Evolutionary conservation across 148 eudicot genomes (phyloP).

Genomic region (Simmondsia chinensis): DNA sequence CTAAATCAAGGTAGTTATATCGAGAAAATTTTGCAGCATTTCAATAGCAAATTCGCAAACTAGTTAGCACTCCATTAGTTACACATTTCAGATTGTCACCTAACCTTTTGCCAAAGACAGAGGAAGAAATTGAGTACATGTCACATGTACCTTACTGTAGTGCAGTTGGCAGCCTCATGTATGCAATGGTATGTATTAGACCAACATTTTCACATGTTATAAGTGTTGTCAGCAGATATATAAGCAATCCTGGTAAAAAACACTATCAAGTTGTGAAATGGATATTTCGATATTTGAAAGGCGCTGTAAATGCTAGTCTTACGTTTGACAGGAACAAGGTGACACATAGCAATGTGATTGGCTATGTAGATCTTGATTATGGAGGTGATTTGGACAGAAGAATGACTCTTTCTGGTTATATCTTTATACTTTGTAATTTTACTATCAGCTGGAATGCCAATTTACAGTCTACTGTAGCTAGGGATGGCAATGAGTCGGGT

Average conservation of each 20-base stretch:
- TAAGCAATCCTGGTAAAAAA: neutral
- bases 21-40: neutral
- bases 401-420: conserved; percentile 1
- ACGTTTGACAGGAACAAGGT: neutral
- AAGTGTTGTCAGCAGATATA: conserved; percentile 2
- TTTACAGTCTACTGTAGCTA: too few species aligned
- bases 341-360: neutral
- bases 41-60: neutral
- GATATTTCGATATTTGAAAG: neutral
- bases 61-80: neutral
- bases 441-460: too few species aligned
- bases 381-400: conserved; percentile 2
- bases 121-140: neutral
- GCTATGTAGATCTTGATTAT: conserved; percentile 1
- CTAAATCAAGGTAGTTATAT: neutral
- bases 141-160: too few species aligned
- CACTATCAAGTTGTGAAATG: neutral
- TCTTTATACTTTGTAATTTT: neutral
- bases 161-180: neutral
- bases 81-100: conserved; percentile 1
- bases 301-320: neutral
- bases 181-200: neutral
- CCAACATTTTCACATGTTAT: too few species aligned
- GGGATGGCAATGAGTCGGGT: too few species aligned
- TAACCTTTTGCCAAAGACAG: neutral